These are phyloP conservation scores for Clavariopsis aquatica DNA, from an alignment of 495 filamentous ascomycete species.

Conservation along the genomic window DNA sequence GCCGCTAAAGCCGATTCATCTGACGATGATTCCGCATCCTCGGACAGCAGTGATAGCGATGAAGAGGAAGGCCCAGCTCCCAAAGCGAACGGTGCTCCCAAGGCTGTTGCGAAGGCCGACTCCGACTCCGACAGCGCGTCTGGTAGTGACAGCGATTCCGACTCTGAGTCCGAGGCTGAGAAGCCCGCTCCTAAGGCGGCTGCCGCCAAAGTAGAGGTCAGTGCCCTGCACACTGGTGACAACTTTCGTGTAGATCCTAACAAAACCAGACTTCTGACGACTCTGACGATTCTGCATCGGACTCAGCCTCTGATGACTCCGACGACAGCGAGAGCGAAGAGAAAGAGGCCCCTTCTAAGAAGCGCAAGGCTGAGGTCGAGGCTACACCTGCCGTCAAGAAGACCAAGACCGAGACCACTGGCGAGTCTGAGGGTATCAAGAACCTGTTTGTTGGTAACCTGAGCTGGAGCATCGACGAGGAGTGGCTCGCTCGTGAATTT, in stretches of 20 bases:
- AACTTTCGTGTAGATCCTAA: background rate
- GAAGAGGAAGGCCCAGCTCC: slow-evolving; percentile 40
- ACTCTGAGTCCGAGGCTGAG: slow-evolving; percentile 28
- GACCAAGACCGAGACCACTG: slow-evolving; percentile 66
- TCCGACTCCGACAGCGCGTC: slow-evolving; percentile 22
- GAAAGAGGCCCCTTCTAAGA: slow-evolving; percentile 62
- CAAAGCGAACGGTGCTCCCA: slow-evolving; percentile 23
- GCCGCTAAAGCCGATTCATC: slow-evolving; percentile 36
- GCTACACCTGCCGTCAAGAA: slow-evolving; percentile 72
- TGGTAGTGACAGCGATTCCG: slow-evolving; percentile 30
- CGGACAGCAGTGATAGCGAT: slow-evolving; percentile 36
- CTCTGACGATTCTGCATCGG: slow-evolving; percentile 42
- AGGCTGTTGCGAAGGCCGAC: slow-evolving; percentile 22
- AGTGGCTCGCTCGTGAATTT: slow-evolving; percentile 85
- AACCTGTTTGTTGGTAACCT: slow-evolving; percentile 93
- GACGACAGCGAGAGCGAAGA: slow-evolving; percentile 53
- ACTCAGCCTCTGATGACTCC: slow-evolving; percentile 41
- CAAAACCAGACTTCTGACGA: slow-evolving; percentile 18
- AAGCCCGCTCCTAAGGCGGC: slow-evolving; percentile 28
- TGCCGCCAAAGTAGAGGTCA: slow-evolving; percentile 21
- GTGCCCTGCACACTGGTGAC: slow-evolving; percentile 31
- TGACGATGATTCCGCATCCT: slow-evolving; percentile 38
- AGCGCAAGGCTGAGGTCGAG: slow-evolving; percentile 84
- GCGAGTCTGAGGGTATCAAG: slow-evolving; percentile 58
- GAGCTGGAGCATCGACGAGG: slow-evolving; percentile 93